phyloP scores from a whole-genome alignment of 345 rosid species.

The Brassica incana region DNA sequence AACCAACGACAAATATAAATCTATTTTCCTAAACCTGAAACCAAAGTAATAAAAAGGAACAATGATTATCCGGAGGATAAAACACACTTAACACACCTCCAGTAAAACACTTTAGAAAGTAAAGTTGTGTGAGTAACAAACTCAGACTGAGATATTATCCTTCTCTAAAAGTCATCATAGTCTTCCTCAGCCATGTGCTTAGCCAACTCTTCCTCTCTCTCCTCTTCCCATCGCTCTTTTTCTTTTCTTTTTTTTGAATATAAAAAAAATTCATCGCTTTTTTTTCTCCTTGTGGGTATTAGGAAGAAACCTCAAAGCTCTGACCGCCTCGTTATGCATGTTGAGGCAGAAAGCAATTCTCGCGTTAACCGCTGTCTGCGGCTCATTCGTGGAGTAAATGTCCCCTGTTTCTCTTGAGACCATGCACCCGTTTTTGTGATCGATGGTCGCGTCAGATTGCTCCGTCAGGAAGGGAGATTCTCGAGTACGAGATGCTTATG shows the following conservation, averaged over 20 bases:
- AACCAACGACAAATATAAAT: no score
- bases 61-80: background rate
- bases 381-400: conserved; percentile 83
- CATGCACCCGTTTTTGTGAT: conserved; percentile 73
- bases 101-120: conserved; percentile 17
- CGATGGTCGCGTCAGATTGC: conserved; percentile 77
- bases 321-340: conserved; percentile 85
- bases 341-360: conserved; percentile 85
- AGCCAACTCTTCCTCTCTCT: conserved; percentile 90
- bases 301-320: conserved; percentile 75
- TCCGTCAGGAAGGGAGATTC: conserved; percentile 71
- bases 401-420: conserved; percentile 88
- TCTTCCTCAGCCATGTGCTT: conserved; percentile 91
- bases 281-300: conserved; percentile 72
- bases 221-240: conserved; percentile 84
- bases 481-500: conserved; percentile 72
- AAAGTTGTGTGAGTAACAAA: conserved; percentile 4
- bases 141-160: background rate
- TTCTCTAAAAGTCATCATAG: conserved; percentile 64
- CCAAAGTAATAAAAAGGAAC: background rate
- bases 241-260: no score
- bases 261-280: no score
- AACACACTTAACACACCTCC: background rate
- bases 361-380: conserved; percentile 78
- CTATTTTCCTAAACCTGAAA: no score